Evolutionary conservation across 345 rosid genomes (phyloP).

Genomic region (Lumnitzera littorea): DNA sequence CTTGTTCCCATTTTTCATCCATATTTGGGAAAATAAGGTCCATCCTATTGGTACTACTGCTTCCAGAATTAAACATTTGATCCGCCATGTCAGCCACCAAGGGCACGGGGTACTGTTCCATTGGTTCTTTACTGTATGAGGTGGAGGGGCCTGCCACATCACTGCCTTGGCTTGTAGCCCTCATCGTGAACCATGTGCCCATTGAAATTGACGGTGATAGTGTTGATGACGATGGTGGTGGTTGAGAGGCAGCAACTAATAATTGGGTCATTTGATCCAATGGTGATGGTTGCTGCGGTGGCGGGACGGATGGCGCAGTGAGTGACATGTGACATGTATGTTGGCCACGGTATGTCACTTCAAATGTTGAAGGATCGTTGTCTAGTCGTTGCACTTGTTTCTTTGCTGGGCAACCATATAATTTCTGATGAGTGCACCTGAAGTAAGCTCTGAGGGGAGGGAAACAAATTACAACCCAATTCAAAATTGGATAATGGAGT

Average conservation of each 20-base stretch:
- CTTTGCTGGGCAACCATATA: constrained; percentile 79
- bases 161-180: background rate
- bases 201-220: constrained; percentile 7
- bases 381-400: constrained; percentile 81
- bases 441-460: constrained; percentile 53
- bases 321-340: constrained; percentile 75
- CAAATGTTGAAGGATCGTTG: constrained; percentile 48
- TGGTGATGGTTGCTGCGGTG: constrained; percentile 1
- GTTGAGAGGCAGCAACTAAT: background rate
- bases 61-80: constrained; percentile 51
- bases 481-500: background rate
- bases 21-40: constrained; percentile 35
- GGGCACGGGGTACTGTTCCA: too few species aligned
- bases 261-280: background rate
- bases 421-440: constrained; percentile 77
- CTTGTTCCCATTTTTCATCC: constrained; percentile 24
- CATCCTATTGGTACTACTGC: constrained; percentile 51
- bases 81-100: constrained; percentile 50
- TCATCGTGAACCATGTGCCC: constrained; percentile 1
- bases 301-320: constrained; percentile 37
- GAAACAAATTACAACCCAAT: background rate
- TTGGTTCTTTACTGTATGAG: background rate
- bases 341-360: constrained; percentile 50
- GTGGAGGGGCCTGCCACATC: constrained; percentile 27
- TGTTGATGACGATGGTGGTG: background rate